Evolutionary conservation across 1,139 yeast species (phyloP), one percentile per base, ranked within the genome.

Genomic region (Scheffersomyces titani): DNA sequence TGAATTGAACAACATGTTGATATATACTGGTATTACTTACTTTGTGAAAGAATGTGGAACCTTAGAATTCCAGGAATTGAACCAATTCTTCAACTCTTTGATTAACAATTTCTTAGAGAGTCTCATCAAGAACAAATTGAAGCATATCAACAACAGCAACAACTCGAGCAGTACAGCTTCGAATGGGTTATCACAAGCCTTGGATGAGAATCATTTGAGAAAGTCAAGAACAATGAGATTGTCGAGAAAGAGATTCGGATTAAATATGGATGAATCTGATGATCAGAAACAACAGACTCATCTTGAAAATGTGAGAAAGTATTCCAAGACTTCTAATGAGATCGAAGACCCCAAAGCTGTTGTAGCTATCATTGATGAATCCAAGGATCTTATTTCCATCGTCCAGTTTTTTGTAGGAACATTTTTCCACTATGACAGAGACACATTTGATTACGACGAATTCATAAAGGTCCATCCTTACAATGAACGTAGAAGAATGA

Each of bases 331-430:
- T 24, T 47, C 63, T 5, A 68, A 68, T 16, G 76, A 74, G 50
- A 70, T 77, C 40, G 78, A 71, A 51, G 82, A 78, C 59, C 74
- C 77, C 4, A 71, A 68, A 52, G 71, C 81, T 2, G 77, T 90
- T 19, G 71, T 86, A 13, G 77, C 69, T 21, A 57, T 78, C 21
- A 70, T 77, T 18, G 72, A 72, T 48, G 81, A 76, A 56, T 68
- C 78, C 5, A 71, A 65, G 49, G 76, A 73, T 13, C 63, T 78
- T 47, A 73, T 80, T 24, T 56, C 68, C 22, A 67, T 82, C 13
- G 85, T 90, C 52, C 97, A 90, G 63, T 86, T 83, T 63, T 87
- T 91, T 59, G 68, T 89, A 19, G 84, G 84, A 11, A 75, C 73
- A 19, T 80, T 92, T 57, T 92, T 92, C 74, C 96, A 90, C 61